These are phyloP conservation scores for Phaeotremella fagi DNA, from an alignment of 768 basidiomycete species.

Conservation along the genomic window DNA sequence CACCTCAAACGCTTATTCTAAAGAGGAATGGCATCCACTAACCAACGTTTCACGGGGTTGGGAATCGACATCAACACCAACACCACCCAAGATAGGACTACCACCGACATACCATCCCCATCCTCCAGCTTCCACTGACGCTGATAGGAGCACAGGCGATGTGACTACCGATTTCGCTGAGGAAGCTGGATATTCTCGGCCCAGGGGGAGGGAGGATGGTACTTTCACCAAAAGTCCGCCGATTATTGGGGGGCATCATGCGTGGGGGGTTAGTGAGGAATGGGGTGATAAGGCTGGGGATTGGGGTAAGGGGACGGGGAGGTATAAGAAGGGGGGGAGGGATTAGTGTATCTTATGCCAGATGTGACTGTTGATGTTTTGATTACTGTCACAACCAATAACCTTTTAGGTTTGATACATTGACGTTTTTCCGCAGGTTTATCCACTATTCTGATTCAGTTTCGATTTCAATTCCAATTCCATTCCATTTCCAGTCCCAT, in stretches of 20 bases:
- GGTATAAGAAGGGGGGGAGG: conserved; percentile 7
- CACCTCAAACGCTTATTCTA: conserved; percentile 32
- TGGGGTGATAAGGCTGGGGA: conserved; percentile 47
- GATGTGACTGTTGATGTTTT: too few relatives aligned
- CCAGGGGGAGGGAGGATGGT: conserved; percentile 1
- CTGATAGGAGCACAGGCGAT: background rate
- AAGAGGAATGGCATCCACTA: conserved; percentile 44
- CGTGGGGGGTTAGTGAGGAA: conserved; percentile 47
- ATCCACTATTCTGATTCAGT: too few relatives aligned
- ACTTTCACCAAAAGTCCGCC: conserved; percentile 26
- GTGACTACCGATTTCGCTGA: conserved; percentile 34
- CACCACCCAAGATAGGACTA: background rate
- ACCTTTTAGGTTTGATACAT: too few relatives aligned
- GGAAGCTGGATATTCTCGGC: conserved; percentile 41
- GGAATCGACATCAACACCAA: conserved; percentile 21
- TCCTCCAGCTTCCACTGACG: conserved; percentile 4
- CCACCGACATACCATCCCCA: background rate
- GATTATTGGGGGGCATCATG: conserved; percentile 38
- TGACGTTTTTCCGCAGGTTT: too few relatives aligned
- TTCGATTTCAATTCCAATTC: too few relatives aligned
- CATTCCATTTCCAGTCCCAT: too few relatives aligned
- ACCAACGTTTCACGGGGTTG: conserved; percentile 26
- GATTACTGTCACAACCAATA: too few relatives aligned
- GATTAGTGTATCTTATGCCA: too few relatives aligned
- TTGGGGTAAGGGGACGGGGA: conserved; percentile 45